These are phyloP conservation scores for Prunus yedoensis DNA, from an alignment of 331 rosid species.

Conservation along the genomic window DNA sequence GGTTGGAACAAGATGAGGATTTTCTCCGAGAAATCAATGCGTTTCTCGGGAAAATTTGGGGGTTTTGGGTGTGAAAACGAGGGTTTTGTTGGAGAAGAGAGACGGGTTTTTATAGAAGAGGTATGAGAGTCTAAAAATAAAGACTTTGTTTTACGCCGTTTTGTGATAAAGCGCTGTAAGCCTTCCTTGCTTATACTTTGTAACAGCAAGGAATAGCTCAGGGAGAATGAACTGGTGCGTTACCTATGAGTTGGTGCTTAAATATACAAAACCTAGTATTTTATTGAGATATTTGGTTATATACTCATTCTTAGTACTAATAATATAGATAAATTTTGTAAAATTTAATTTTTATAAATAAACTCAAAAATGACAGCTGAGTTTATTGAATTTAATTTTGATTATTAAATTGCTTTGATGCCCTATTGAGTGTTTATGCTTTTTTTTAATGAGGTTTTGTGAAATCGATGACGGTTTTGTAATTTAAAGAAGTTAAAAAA, in stretches of 20 bases:
- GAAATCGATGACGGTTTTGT: no score
- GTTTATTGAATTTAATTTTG: no score
- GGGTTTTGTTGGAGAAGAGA: neutral
- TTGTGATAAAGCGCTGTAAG: neutral
- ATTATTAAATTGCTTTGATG: no score
- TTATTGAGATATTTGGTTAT: no score
- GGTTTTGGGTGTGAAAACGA: conserved; percentile 11
- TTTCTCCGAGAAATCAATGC: neutral
- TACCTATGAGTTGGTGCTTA: neutral
- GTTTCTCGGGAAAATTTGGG: neutral
- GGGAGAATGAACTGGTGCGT: neutral
- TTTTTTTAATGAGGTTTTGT: no score
- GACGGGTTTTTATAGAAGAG: conserved; percentile 8
- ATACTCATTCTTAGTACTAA: no score
- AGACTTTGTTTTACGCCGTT: neutral
- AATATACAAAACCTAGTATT: neutral
- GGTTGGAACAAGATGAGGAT: conserved; percentile 4
- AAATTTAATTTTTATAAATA: no score
- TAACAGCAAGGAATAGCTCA: conserved; percentile 6
- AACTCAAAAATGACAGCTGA: no score
- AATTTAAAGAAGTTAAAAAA: no score
- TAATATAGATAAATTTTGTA: no score
- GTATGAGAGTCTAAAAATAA: neutral
- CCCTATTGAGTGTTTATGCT: no score
- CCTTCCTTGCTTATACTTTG: conserved; percentile 18